Evolutionary conservation across 257 asterid species (phyloP), one percentile per base, ranked within the genome.

Genomic region (Capsicum baccatum): DNA sequence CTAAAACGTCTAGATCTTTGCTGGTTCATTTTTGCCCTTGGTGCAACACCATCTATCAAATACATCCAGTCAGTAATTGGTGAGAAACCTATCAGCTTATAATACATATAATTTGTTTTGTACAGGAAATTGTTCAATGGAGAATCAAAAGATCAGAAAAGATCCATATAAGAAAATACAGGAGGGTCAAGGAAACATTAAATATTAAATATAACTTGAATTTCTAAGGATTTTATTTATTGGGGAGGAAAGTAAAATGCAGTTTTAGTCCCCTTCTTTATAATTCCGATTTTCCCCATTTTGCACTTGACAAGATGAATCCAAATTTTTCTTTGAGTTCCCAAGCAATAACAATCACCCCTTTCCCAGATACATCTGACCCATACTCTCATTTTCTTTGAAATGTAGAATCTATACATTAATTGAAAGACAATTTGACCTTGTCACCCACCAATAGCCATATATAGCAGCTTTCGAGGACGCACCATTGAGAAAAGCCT

Each of bases 1-100:
- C 91, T 80, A 86, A 91, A 94, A 42, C 97, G 85, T 21, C 97
- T 63, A 3, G 89, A 52, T 66, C 97, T 47, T 13, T 89, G 93
- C 26, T 89, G 94, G 79, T 94, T 92, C 96, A 92, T 90, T 62
- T 94, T 94, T 0, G 97, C 97, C 62, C 95, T 87, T 2, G 97
- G 95, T 37, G 96, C 96, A 55, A 91, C 96, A 9, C 97, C 96
- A 84, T 94, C 96, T 94, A 88, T 79, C 39, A n/a, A 57, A 47
- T 78, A 52, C 21, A 76, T 26, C 37, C 63, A 5, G 33, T 78
- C 66, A 15, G 50, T 14, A 78, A 54, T 3, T 54, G 14, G 82
- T 50, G 14, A 52, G 50, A 54, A 54, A 54, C 44, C 62, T 76
- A 78, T 54, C 15, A 0, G 15, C 82, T 33, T 54, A 76, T 78